Evolutionary conservation across 768 basidiomycete genomes (phyloP).

Genomic region (Udeniomyces megalosporus): DNA sequence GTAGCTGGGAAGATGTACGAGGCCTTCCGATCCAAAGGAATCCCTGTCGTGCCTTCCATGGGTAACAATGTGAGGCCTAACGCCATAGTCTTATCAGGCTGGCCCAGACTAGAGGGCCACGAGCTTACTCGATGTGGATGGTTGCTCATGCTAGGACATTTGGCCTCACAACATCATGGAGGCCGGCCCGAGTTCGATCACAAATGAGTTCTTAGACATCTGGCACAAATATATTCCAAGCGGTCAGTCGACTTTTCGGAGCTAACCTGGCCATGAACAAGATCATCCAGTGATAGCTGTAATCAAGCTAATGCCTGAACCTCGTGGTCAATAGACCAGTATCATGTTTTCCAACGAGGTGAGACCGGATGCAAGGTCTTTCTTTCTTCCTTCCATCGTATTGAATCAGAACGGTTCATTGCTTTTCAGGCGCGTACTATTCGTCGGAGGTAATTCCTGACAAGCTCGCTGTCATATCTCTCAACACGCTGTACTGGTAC

Average conservation of each 20-base stretch:
- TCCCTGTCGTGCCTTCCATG: conserved; percentile 66
- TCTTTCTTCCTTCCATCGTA: not conserved
- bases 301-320: too few relatives aligned
- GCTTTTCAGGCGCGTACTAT: conserved; percentile 48
- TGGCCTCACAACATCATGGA: conserved; percentile 31
- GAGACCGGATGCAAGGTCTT: too few relatives aligned
- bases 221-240: conserved; percentile 71
- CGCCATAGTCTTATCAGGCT: too few relatives aligned
- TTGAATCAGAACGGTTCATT: too few relatives aligned
- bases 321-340: conserved; percentile 29
- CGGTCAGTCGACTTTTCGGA: conserved; percentile 27
- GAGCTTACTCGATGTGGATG: too few relatives aligned
- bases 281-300: too few relatives aligned
- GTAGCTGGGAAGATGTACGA: conserved; percentile 54
- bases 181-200: conserved; percentile 29
- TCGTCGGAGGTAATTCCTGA: conserved; percentile 62
- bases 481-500: conserved; percentile 85
- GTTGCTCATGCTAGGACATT: too few relatives aligned
- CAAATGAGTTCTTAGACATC: conserved; percentile 50
- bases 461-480: conserved; percentile 56
- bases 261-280: too few relatives aligned
- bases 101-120: not conserved
- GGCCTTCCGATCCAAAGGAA: conserved; percentile 50
- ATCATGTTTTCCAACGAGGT: conserved; percentile 62
- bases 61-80: conserved; percentile 76